These are phyloP conservation scores for Verticillium alfalfae DNA, from an alignment of 2,329 filamentous ascomycete genomes.

Conservation along the genomic window DNA sequence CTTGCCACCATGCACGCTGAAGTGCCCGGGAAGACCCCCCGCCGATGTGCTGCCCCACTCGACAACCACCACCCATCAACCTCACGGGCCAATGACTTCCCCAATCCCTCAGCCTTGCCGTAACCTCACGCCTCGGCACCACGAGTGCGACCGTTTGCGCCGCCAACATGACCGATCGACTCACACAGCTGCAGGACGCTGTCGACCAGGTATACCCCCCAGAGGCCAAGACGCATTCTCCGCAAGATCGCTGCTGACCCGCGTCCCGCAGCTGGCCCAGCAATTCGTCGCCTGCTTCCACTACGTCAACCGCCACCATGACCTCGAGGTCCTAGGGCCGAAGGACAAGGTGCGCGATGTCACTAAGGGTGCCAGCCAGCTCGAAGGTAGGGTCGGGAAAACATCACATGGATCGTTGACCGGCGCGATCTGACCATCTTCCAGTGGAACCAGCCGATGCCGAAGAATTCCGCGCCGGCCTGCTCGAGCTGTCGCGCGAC, in stretches of 20 bases:
- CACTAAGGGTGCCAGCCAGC: conserved; percentile 46
- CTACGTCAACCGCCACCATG: conserved; percentile 64
- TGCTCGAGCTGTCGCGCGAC: conserved; percentile 70
- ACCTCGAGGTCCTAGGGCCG: conserved; percentile 53
- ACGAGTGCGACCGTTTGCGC: background rate
- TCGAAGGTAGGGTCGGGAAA: conserved; percentile 34
- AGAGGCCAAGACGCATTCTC: background rate
- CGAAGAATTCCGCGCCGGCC: conserved; percentile 60
- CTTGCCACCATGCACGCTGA: too few relatives aligned
- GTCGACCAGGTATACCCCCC: conserved; percentile 62
- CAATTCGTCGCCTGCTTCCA: conserved; percentile 64
- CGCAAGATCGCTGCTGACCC: background rate
- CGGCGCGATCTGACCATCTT: background rate
- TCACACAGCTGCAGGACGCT: conserved; percentile 81
- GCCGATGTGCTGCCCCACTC: background rate
- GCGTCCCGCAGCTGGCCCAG: conserved; percentile 50
- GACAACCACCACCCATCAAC: background rate
- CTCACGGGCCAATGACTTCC: background rate
- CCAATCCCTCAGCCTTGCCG: background rate
- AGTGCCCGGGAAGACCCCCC: background rate
- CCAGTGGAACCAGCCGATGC: conserved; percentile 56
- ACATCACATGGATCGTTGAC: too few relatives aligned
- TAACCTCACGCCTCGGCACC: background rate
- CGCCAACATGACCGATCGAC: conserved; percentile 60
- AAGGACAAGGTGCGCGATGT: conserved; percentile 54